Evolutionary conservation across 2,329 filamentous ascomycete species (phyloP), one percentile per base, ranked within the genome.

Genomic region (Botrytis squamosa): DNA sequence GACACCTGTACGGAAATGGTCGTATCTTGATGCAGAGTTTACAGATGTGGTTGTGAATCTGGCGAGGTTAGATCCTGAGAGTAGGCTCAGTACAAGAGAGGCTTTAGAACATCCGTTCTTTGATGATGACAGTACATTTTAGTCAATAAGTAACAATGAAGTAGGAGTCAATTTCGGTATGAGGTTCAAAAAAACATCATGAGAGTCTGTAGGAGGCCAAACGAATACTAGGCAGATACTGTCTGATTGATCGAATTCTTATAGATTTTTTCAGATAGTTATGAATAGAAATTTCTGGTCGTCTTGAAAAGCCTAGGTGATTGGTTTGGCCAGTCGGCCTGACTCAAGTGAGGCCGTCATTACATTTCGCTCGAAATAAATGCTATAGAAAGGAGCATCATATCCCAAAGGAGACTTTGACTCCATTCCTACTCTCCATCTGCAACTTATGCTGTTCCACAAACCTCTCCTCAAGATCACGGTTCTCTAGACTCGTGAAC

Each of bases 61-160:
- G 18, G 8, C 8, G 16, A 60, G 59, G 9, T 25, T 60, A 1
- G 20, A 64, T 64, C n/a, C 62, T 20, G 2, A 1, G 3, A 33
- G 40, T 44, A 64, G 62, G 16, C 20, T 44, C 20, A 44, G 40
- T 44, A n/a, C 40, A 44, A 64, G 16, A 2, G 62, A 44, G 40
- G 40, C n/a, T 33, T 10, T 44, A 2, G 2, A 64, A 29, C n/a
- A 64, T 33, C 25, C 40, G 1, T 64, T 64, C 10, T 64, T 64
- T 3, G 2, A 6, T 4, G 0, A 25, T 6, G 4, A 5, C 10
- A n/a, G 25, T 25, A 4, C 4, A 44, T 44, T 1, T 25, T n/a
- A 38, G 36, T 62, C 0, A 0, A 40, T 62, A 62, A 3, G 22
- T 62, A n/a, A 0, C 6, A 6, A 0, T 3, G 9, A 49, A 22